phyloP scores from a whole-genome alignment of 495 filamentous ascomycete genomes.

The Antarctomyces pellizariae region DNA sequence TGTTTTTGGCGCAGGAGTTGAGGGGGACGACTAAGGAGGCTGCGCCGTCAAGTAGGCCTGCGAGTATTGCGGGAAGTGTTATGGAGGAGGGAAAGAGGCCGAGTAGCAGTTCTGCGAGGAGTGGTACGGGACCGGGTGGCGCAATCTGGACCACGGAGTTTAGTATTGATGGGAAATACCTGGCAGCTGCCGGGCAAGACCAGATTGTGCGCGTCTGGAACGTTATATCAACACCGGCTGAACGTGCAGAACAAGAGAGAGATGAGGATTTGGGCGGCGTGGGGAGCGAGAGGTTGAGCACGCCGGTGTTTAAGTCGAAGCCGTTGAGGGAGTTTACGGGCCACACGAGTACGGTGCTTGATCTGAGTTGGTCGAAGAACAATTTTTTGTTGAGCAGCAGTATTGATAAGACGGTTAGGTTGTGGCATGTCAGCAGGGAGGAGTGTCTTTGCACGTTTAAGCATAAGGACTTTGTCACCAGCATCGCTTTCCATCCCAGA shows the following conservation, averaged over 20 bases:
- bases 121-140: slow-evolving; percentile 16
- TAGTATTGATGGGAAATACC: slow-evolving; percentile 76
- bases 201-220: slow-evolving; percentile 73
- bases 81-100: slow-evolving; percentile 17
- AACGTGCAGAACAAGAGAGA: slow-evolving; percentile 44
- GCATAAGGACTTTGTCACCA: slow-evolving; percentile 89
- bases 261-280: slow-evolving; percentile 35
- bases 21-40: slow-evolving; percentile 22
- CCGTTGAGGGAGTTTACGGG: slow-evolving; percentile 61
- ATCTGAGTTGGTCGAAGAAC: slow-evolving; percentile 97
- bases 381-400: slow-evolving; percentile 56
- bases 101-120: slow-evolving; percentile 14
- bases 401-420: slow-evolving; percentile 70
- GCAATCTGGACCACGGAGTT: slow-evolving; percentile 87
- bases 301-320: slow-evolving; percentile 71
- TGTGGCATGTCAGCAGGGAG: slow-evolving; percentile 73
- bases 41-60: slow-evolving; percentile 11
- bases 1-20: slow-evolving; percentile 85
- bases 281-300: slow-evolving; percentile 42
- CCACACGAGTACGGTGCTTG: slow-evolving; percentile 70
- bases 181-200: slow-evolving; percentile 79
- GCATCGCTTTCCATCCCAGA: slow-evolving; percentile 79
- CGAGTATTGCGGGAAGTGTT: slow-evolving; percentile 11
- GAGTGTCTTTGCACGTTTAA: slow-evolving; percentile 93
- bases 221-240: slow-evolving; percentile 61